A percentile compares a stretch with the other conserved stretches of the same genome.
These are phyloP conservation scores for Fusarium sp. DNA, from an alignment of 2,329 filamentous ascomycete genomes.

Conservation along the genomic window DNA sequence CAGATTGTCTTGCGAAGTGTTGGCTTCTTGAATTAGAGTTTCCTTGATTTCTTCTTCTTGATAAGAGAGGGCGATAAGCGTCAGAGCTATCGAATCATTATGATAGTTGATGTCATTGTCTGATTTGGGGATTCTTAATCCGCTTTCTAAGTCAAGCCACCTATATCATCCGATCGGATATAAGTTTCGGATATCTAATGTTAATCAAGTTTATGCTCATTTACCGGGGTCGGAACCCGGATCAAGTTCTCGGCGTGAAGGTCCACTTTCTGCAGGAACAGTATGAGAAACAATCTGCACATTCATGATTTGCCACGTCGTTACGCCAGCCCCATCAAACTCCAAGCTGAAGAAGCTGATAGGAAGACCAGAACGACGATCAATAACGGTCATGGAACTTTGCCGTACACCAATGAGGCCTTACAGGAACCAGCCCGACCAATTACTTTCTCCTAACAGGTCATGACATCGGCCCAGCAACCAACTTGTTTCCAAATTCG, in stretches of 20 bases:
- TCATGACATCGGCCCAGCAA: slow-evolving; percentile 19
- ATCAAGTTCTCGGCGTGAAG: neutral
- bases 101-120: neutral
- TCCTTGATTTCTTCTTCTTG: neutral
- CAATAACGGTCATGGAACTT: neutral
- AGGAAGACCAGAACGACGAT: accelerated
- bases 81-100: neutral
- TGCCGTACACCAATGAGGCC: neutral
- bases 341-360: neutral
- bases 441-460: neutral
- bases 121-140: neutral
- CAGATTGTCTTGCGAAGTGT: neutral
- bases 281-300: neutral
- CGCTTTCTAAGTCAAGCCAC: neutral
- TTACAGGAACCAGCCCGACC: neutral
- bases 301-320: neutral
- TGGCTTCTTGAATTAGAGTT: neutral
- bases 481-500: neutral
- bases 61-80: too few relatives aligned
- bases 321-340: neutral
- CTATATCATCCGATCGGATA: neutral
- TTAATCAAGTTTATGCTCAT: neutral
- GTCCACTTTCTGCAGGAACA: slow-evolving; percentile 9
- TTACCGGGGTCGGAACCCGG: neutral
- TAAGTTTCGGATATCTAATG: neutral